Percentiles rank a stretch among this genome's conserved stretches.
Conservation (phyloP, 768 basidiomycete genomes). For the Rhizopogon vinicolor region DNA sequence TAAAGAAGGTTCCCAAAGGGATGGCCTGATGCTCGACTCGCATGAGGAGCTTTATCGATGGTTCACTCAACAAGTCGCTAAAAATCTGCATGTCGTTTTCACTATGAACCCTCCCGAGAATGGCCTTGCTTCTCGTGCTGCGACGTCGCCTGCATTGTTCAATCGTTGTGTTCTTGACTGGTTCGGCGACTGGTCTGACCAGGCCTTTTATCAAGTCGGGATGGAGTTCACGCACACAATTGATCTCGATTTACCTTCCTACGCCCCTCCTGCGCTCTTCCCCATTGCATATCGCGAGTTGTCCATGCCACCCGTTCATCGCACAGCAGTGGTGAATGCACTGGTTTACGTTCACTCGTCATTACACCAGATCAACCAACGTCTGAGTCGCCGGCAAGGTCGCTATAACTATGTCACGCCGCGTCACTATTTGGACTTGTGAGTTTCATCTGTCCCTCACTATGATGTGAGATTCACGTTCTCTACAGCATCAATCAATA, state of each 20-base stretch:
- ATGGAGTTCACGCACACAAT: constrained; percentile 94
- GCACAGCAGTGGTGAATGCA: constrained; percentile 89
- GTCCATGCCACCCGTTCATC: constrained; percentile 82
- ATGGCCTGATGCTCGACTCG: constrained; percentile 97
- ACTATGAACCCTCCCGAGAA: constrained; percentile 99
- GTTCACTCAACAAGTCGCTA: constrained; percentile 98
- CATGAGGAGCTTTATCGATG: constrained; percentile 97
- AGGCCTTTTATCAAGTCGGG: constrained; percentile 97
- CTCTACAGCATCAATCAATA: constrained; percentile 88
- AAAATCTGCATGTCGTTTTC: constrained; percentile 97
- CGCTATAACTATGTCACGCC: constrained; percentile 96
- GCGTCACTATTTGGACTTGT: constrained; percentile 98
- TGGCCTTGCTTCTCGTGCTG: constrained; percentile 91
- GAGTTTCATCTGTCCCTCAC: constrained; percentile 32
- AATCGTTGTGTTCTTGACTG: constrained; percentile 99
- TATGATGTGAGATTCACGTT: constrained; percentile 5
- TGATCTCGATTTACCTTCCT: constrained; percentile 85
- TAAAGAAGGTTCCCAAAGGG: constrained; percentile 98
- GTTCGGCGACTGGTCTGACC: constrained; percentile 99
- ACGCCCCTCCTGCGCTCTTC: constrained; percentile 77
- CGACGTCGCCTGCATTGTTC: constrained; percentile 96
- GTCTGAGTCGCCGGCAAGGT: constrained; percentile 89
- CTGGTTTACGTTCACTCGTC: constrained; percentile 90
- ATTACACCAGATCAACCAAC: constrained; percentile 83
- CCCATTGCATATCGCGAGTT: constrained; percentile 86